These are phyloP conservation scores for Nitzschia palea DNA, from an alignment of 108 stramenopile species.

Conservation along the genomic window DNA sequence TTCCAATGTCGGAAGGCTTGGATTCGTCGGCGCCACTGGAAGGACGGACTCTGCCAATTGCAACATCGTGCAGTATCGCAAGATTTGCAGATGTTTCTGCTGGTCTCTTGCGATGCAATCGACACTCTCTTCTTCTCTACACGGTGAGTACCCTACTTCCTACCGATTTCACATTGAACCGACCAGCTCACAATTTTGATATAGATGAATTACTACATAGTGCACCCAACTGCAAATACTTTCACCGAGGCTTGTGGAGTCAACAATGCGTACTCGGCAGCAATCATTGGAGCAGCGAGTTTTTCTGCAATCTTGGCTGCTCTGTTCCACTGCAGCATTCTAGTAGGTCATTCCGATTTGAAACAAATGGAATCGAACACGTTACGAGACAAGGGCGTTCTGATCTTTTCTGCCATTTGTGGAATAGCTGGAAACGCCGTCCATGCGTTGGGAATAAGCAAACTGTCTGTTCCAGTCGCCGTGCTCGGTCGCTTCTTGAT, in stretches of 20 bases:
- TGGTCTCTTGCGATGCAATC: constrained; percentile 25
- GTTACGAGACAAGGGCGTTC: constrained; percentile 33
- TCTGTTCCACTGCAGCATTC: constrained; percentile 42
- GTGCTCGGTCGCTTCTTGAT: constrained; percentile 64
- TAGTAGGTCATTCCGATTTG: constrained; percentile 19
- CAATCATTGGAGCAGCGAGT: constrained; percentile 63
- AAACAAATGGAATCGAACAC: constrained; percentile 10
- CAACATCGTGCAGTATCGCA: constrained; percentile 9
- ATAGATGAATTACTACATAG: constrained; percentile 74
- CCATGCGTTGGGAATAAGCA: constrained; percentile 41
- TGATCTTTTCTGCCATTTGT: constrained; percentile 41
- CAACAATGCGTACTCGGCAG: constrained; percentile 46
- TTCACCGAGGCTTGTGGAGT: constrained; percentile 44
- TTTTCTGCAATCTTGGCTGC: constrained; percentile 66
- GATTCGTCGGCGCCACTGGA: constrained; percentile 10
- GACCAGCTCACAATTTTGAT: constrained; percentile 15
- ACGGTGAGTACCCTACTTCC: constrained; percentile 23
- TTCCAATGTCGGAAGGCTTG: constrained; percentile 20
- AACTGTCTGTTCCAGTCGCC: constrained; percentile 50
- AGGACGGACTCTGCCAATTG: constrained; percentile 11
- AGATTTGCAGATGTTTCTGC: constrained; percentile 16
- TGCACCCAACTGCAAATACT: constrained; percentile 61
- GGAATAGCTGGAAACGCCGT: constrained; percentile 64
- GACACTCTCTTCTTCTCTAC: constrained; percentile 28
- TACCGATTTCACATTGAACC: not conserved